phyloP scores from a whole-genome alignment of 805 yeast species.

The Yarrowia deformans region DNA sequence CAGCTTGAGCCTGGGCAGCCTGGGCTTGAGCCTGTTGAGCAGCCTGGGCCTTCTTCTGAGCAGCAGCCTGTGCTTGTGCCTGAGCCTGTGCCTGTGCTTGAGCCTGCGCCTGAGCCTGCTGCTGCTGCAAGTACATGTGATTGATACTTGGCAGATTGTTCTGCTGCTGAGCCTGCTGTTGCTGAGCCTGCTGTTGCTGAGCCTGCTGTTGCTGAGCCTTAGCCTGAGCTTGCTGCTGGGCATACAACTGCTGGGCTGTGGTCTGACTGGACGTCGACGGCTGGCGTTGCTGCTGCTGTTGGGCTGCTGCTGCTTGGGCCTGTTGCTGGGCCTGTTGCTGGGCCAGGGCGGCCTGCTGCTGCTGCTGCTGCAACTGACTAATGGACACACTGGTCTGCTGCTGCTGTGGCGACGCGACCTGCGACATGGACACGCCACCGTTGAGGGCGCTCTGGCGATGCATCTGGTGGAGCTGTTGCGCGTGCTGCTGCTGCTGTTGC shows the following conservation, averaged over 20 bases:
- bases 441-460: conserved; percentile 18
- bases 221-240: conserved; percentile 7
- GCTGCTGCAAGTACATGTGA: conserved; percentile 18
- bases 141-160: conserved; percentile 31
- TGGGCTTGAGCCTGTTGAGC: conserved; percentile 3
- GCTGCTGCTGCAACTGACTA: conserved; percentile 35
- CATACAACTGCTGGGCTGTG: background rate
- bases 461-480: conserved; percentile 8
- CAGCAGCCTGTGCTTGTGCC: background rate
- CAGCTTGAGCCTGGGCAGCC: background rate
- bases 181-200: conserved; percentile 33
- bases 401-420: conserved; percentile 24
- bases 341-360: conserved; percentile 41
- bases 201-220: conserved; percentile 26
- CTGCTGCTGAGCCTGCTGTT: conserved; percentile 22
- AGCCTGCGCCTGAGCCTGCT: conserved; percentile 13
- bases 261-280: background rate
- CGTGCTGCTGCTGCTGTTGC: conserved; percentile 33
- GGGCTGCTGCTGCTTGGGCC: conserved; percentile 25
- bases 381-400: conserved; percentile 17
- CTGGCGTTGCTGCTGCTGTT: conserved; percentile 17
- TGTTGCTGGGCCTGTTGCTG: conserved; percentile 42
- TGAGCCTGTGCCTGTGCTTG: conserved; percentile 3
- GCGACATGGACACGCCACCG: conserved; percentile 31
- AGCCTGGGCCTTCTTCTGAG: conserved; percentile 2